phyloP scores from a whole-genome alignment of 1,284 basidiomycete species.

The Microbotryomycetes sp. region DNA sequence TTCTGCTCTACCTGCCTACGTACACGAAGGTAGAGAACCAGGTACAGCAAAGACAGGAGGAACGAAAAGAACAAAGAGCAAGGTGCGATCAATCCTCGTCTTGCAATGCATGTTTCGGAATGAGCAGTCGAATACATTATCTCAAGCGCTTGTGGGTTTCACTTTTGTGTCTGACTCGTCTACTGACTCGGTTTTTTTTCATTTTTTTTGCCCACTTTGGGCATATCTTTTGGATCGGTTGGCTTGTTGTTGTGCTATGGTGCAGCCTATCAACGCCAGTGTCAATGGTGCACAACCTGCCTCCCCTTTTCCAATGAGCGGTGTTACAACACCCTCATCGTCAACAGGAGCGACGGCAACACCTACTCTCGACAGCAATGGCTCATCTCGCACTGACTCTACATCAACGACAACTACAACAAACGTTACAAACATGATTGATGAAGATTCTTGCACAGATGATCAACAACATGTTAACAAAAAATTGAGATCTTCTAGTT shows the following conservation, averaged over 20 bases:
- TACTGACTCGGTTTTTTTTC: too few relatives aligned
- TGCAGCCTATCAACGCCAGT: neutral
- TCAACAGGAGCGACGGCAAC: neutral
- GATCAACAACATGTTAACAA: slow-evolving; percentile 24
- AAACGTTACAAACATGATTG: slow-evolving; percentile 2
- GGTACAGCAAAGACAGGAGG: slow-evolving; percentile 25
- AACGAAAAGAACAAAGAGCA: slow-evolving; percentile 28
- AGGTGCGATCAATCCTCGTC: slow-evolving; percentile 21
- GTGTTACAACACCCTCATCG: neutral
- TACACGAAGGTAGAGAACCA: slow-evolving; percentile 25
- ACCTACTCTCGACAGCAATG: neutral
- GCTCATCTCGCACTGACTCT: slow-evolving; percentile 6
- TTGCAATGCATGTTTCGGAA: neutral
- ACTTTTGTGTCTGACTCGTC: neutral
- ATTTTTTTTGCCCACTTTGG: too few relatives aligned
- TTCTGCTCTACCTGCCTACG: slow-evolving; percentile 25
- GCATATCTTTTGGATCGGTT: too few relatives aligned
- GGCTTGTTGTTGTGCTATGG: neutral
- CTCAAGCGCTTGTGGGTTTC: neutral
- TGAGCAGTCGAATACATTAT: slow-evolving; percentile 1
- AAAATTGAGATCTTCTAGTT: slow-evolving; percentile 30
- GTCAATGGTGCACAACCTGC: neutral
- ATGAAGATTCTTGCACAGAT: slow-evolving; percentile 8
- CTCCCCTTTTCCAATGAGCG: neutral
- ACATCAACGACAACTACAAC: neutral